These are phyloP conservation scores for Aspergillus bridgeri DNA, from an alignment of 495 filamentous ascomycete species.

Conservation along the genomic window DNA sequence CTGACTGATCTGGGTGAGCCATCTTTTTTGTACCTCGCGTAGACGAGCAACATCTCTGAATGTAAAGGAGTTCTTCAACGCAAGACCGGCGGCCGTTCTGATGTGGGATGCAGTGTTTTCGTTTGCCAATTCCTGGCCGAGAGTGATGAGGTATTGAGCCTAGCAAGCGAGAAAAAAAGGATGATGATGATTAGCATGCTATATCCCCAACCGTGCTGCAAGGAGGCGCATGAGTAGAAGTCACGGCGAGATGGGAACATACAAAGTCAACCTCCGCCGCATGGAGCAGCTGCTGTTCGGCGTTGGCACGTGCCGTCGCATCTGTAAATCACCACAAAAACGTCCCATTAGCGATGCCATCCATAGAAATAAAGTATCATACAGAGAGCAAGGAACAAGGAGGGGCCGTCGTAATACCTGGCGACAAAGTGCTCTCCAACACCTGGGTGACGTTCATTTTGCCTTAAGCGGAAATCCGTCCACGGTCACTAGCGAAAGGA, in stretches of 20 bases:
- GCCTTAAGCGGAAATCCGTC: conserved; percentile 26
- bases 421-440: conserved; percentile 86
- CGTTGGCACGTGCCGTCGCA: conserved; percentile 79
- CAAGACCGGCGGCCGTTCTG: conserved; percentile 89
- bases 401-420: conserved; percentile 55
- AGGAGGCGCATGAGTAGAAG: neutral
- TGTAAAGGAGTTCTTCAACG: conserved; percentile 94
- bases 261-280: conserved; percentile 94
- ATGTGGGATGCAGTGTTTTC: conserved; percentile 78
- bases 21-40: conserved; percentile 84
- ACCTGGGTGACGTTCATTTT: conserved; percentile 80
- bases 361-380: neutral
- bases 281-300: conserved; percentile 89
- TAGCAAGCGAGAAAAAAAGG: conserved; percentile 34
- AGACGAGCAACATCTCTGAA: conserved; percentile 84
- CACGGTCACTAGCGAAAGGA: conserved; percentile 26
- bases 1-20: conserved; percentile 73
- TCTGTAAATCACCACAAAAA: conserved; percentile 54
- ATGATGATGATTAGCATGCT: conserved; percentile 20
- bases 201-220: neutral
- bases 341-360: conserved; percentile 17
- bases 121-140: conserved; percentile 90
- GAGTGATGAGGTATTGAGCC: conserved; percentile 85
- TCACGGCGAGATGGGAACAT: conserved; percentile 42
- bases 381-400: neutral